These are phyloP conservation scores for Sugiyamaella grinbergsii DNA, from an alignment of 1,139 yeast species.

Conservation along the genomic window DNA sequence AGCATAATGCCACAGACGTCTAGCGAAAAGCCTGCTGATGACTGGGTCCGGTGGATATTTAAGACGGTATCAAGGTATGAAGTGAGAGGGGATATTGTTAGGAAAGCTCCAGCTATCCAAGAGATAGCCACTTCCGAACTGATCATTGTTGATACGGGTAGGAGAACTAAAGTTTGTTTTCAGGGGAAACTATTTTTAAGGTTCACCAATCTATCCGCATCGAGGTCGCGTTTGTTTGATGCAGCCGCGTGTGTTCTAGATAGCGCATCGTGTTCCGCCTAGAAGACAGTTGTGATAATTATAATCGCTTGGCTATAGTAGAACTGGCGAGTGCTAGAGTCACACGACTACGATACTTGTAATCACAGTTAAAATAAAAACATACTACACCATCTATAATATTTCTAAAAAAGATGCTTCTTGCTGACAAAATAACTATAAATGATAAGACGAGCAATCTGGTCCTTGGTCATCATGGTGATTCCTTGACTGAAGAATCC, in stretches of 20 bases:
- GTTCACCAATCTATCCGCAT: too few species aligned
- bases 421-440: conserved; percentile 31
- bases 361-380: too few species aligned
- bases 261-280: too few species aligned
- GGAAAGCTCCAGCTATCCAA: conserved; percentile 32
- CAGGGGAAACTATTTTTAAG: too few species aligned
- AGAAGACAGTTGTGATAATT: too few species aligned
- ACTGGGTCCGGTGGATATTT: conserved; percentile 61
- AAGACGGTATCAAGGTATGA: conserved; percentile 84
- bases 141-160: conserved; percentile 1
- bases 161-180: neutral
- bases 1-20: conserved; percentile 93
- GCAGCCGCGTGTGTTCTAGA: too few species aligned
- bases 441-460: conserved; percentile 38
- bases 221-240: too few species aligned
- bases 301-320: too few species aligned
- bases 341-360: too few species aligned
- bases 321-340: too few species aligned
- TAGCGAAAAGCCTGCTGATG: conserved; percentile 77
- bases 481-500: conserved; percentile 44
- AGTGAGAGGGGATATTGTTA: conserved; percentile 67
- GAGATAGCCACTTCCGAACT: conserved; percentile 9
- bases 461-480: conserved; percentile 43
- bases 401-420: conserved; percentile 19
- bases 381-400: too few species aligned